Conservation (phyloP, 768 basidiomycete genomes). For the Agrocybe chaxingu region DNA sequence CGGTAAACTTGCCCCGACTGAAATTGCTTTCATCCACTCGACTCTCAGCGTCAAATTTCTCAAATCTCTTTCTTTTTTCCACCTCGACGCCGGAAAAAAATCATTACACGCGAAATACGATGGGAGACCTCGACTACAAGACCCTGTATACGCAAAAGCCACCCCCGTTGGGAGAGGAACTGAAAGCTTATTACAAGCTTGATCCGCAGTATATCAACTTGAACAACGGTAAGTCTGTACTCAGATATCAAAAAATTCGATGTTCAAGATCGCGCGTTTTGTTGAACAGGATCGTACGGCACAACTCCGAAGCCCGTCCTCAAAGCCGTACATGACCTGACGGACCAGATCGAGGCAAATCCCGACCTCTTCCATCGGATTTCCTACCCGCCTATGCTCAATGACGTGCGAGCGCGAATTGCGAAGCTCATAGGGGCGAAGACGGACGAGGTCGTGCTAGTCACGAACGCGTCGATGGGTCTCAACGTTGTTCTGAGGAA, state of each 20-base stretch:
- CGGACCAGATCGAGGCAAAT: slow-evolving; percentile 43
- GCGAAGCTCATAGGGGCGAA: slow-evolving; percentile 50
- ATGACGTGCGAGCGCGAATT: slow-evolving; percentile 39
- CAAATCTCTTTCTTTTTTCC: no score
- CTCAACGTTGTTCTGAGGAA: slow-evolving; percentile 67
- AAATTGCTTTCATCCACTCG: no score
- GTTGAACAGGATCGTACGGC: slow-evolving; percentile 52
- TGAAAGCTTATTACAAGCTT: slow-evolving; percentile 16
- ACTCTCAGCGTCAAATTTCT: no score
- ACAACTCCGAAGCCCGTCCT: slow-evolving; percentile 52
- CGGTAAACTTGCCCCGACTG: no score
- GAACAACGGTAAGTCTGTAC: slow-evolving; percentile 49
- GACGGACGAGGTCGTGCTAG: slow-evolving; percentile 55
- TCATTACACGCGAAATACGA: no score
- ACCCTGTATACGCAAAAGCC: no score
- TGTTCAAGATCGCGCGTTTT: background rate
- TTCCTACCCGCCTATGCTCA: slow-evolving; percentile 29
- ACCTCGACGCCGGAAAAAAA: no score
- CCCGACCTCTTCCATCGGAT: slow-evolving; percentile 55
- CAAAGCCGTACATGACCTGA: slow-evolving; percentile 38
- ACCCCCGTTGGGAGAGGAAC: no score
- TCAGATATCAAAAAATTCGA: background rate
- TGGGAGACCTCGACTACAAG: no score
- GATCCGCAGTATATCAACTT: slow-evolving; percentile 60
- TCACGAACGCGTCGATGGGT: slow-evolving; percentile 61